phyloP scores from a whole-genome alignment of 805 yeast species.

The Candida pseudoglaebosa region DNA sequence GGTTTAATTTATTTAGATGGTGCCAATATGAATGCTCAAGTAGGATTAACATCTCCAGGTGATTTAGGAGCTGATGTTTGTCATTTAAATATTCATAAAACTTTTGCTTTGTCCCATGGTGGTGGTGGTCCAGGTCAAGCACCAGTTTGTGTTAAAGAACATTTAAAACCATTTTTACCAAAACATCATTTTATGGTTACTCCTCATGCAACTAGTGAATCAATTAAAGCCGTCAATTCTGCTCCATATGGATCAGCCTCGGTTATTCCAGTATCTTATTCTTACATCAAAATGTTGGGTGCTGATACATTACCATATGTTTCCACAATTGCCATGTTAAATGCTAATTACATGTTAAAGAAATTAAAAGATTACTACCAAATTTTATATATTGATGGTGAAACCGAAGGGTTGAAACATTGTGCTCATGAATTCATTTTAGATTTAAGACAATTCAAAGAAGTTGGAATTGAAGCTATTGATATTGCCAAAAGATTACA shows the following conservation, averaged over 20 bases:
- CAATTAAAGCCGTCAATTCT: slow-evolving; percentile 75
- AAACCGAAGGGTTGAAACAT: slow-evolving; percentile 51
- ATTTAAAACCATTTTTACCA: slow-evolving; percentile 79
- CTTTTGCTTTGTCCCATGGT: slow-evolving; percentile 97
- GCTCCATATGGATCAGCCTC: slow-evolving; percentile 97
- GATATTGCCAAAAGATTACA: slow-evolving; percentile 96
- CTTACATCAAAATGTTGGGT: slow-evolving; percentile 94
- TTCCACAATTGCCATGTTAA: slow-evolving; percentile 87
- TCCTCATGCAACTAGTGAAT: slow-evolving; percentile 45
- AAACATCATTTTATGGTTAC: slow-evolving; percentile 60
- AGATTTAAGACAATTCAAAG: slow-evolving; percentile 82
- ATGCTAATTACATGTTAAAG: slow-evolving; percentile 93
- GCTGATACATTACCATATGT: slow-evolving; percentile 76
- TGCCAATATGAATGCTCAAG: slow-evolving; percentile 99
- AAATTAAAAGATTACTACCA: slow-evolving; percentile 67
- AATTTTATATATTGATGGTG: slow-evolving; percentile 65
- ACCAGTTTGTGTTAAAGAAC: slow-evolving; percentile 88
- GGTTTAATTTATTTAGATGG: slow-evolving; percentile 98
- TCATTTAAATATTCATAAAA: slow-evolving; percentile 93
- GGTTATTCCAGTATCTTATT: slow-evolving; percentile 88
- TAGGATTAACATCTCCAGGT: slow-evolving; percentile 95
- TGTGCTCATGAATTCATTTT: slow-evolving; percentile 97
- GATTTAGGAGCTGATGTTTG: slow-evolving; percentile 98
- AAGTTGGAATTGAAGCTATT: slow-evolving; percentile 82
- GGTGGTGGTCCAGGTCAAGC: slow-evolving; percentile 99